Conservation (phyloP, 2,329 filamentous ascomycete species). For the Stachybotrys chartarum region DNA sequence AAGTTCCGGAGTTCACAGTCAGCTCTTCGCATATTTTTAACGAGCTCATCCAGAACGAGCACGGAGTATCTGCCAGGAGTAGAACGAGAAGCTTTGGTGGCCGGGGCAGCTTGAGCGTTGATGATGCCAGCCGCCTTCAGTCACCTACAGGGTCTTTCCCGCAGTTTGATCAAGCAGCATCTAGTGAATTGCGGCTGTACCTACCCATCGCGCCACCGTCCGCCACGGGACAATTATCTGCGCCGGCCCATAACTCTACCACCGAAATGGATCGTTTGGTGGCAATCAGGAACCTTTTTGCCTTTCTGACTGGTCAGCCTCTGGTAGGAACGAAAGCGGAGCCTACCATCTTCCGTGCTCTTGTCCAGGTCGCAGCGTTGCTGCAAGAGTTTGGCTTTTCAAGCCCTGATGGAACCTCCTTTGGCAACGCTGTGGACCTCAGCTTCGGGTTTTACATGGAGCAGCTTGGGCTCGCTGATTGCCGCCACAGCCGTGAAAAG, state of each 20-base stretch:
- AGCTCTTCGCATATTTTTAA: slow-evolving; percentile 47
- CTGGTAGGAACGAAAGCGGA: slow-evolving; percentile 49
- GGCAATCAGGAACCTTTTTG: slow-evolving; percentile 57
- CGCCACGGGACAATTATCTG: slow-evolving; percentile 23
- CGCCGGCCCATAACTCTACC: slow-evolving; percentile 16
- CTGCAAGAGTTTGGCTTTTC: slow-evolving; percentile 52
- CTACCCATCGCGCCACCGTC: slow-evolving; percentile 39
- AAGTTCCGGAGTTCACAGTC: slow-evolving; percentile 46
- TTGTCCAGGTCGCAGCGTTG: slow-evolving; percentile 46
- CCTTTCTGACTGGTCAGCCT: slow-evolving; percentile 56
- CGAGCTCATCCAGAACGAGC: slow-evolving; percentile 42
- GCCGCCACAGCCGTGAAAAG: slow-evolving; percentile 76
- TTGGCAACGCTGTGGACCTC: slow-evolving; percentile 51
- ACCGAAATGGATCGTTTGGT: slow-evolving; percentile 47
- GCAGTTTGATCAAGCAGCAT: slow-evolving; percentile 19
- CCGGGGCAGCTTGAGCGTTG: slow-evolving; percentile 37
- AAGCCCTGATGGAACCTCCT: slow-evolving; percentile 48
- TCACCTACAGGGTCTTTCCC: slow-evolving; percentile 31
- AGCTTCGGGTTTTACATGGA: slow-evolving; percentile 72
- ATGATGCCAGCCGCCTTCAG: slow-evolving; percentile 38
- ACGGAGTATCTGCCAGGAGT: slow-evolving; percentile 23
- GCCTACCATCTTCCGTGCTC: slow-evolving; percentile 45
- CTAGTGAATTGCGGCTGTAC: slow-evolving; percentile 43
- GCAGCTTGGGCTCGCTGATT: slow-evolving; percentile 69
- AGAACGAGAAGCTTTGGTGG: slow-evolving; percentile 39